phyloP scores from a whole-genome alignment of 2,329 filamentous ascomycete species.

The Alternaria ventricosa region DNA sequence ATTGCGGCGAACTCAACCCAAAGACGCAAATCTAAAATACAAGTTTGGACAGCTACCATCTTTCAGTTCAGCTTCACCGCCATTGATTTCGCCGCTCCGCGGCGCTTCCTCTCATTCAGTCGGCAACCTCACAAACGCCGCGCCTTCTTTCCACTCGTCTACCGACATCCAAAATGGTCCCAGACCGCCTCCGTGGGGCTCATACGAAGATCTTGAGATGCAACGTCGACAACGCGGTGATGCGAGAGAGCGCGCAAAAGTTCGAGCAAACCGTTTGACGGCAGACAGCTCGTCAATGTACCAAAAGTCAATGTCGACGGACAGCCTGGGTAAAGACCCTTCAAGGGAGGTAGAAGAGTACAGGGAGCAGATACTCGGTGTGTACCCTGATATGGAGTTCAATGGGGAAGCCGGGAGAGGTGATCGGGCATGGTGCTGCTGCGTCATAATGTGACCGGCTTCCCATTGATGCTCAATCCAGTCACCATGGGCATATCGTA shows the following conservation, averaged over 20 bases:
- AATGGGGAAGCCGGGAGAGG: conserved; percentile 16
- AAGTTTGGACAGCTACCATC: conserved; percentile 13
- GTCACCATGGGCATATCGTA: no score
- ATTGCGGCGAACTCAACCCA: conserved; percentile 8
- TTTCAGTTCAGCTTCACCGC: background rate
- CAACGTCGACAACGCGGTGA: conserved; percentile 12
- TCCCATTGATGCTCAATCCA: no score
- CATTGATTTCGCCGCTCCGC: background rate
- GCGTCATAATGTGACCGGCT: conserved; percentile 22
- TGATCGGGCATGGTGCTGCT: conserved; percentile 11
- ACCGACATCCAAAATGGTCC: conserved; percentile 11
- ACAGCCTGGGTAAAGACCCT: conserved; percentile 7
- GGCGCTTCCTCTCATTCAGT: no score
- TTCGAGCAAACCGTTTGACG: background rate
- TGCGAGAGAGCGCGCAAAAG: conserved; percentile 8
- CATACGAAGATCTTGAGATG: conserved; percentile 11
- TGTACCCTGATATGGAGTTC: conserved; percentile 34
- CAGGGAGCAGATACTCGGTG: conserved; percentile 21
- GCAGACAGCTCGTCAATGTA: background rate
- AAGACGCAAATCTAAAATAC: conserved; percentile 18
- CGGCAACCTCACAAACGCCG: background rate
- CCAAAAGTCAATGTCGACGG: background rate
- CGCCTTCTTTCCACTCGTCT: background rate
- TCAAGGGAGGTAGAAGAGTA: conserved; percentile 26
- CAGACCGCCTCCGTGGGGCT: conserved; percentile 23